Conservation (phyloP, 2,329 filamentous ascomycete species). For the Emydomyces testavorans region DNA sequence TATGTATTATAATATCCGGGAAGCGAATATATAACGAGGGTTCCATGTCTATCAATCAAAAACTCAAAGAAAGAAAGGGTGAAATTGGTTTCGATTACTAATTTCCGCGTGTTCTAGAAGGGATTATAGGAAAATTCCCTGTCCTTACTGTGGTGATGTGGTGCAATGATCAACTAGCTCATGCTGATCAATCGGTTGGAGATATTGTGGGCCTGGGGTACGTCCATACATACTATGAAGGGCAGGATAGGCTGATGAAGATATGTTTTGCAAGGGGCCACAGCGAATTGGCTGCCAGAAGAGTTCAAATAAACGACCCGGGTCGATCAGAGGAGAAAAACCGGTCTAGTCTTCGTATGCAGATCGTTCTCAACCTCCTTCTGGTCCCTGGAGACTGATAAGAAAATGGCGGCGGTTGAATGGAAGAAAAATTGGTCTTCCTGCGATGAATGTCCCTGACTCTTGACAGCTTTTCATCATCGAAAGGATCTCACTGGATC, state of each 20-base stretch:
- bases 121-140: constrained; percentile 1
- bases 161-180: constrained; percentile 7
- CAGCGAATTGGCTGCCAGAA: background rate
- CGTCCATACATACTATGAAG: background rate
- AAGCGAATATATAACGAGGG: constrained; percentile 5
- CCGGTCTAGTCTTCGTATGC: background rate
- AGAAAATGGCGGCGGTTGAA: background rate
- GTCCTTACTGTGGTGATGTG: background rate
- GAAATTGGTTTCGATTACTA: constrained; percentile 5
- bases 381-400: background rate
- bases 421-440: no score
- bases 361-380: constrained; percentile 1
- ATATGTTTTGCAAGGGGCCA: background rate
- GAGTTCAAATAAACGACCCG: background rate
- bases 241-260: background rate
- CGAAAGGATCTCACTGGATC: background rate
- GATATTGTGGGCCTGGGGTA: background rate
- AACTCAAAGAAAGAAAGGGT: background rate
- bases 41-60: background rate
- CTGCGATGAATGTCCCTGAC: background rate
- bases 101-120: constrained; percentile 7
- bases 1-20: constrained; percentile 10
- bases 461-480: background rate
- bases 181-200: constrained; percentile 6
- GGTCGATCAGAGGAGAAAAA: background rate